Conservation (phyloP, 495 filamentous ascomycete genomes). For the Aspergillus biplanus region DNA sequence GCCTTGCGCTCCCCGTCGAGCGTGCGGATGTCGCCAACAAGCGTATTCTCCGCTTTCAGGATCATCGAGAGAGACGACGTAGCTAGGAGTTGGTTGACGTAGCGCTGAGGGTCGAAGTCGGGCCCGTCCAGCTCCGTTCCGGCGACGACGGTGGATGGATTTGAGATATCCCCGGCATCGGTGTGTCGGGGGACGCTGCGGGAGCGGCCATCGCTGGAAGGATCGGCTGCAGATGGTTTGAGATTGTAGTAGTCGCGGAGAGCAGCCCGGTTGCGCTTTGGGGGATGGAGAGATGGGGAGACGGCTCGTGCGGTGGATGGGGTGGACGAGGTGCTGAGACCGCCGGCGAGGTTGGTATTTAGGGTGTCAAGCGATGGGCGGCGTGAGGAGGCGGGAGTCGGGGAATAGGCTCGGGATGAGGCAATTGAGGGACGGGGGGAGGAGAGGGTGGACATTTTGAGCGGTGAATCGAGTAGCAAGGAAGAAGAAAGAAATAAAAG, state of each 20-base stretch:
- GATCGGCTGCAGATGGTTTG: slow-evolving; percentile 53
- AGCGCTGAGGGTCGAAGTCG: slow-evolving; percentile 50
- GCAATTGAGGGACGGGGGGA: slow-evolving; percentile 72
- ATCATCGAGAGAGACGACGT: slow-evolving; percentile 65
- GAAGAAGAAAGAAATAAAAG: neutral
- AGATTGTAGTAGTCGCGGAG: slow-evolving; percentile 95
- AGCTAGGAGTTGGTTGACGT: slow-evolving; percentile 49
- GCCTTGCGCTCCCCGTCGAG: slow-evolving; percentile 96
- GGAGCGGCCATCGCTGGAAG: slow-evolving; percentile 30
- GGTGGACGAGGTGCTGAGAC: slow-evolving; percentile 56
- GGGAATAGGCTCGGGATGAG: slow-evolving; percentile 62
- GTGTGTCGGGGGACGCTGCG: slow-evolving; percentile 46
- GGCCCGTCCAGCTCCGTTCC: slow-evolving; percentile 53
- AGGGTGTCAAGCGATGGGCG: slow-evolving; percentile 71
- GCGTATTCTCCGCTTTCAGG: slow-evolving; percentile 60
- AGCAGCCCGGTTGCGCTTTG: slow-evolving; percentile 74
- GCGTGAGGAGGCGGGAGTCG: slow-evolving; percentile 69
- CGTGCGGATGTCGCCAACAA: slow-evolving; percentile 74
- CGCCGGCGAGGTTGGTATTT: slow-evolving; percentile 47
- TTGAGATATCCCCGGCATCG: slow-evolving; percentile 42
- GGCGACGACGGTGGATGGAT: slow-evolving; percentile 32
- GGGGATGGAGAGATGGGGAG: slow-evolving; percentile 51
- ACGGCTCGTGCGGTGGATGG: slow-evolving; percentile 51
- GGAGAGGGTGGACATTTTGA: slow-evolving; percentile 74
- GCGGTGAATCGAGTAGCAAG: neutral